A percentile compares a stretch with the other conserved stretches of the same genome.
phyloP scores from a whole-genome alignment of 2,329 filamentous ascomycete species.

The Zelopaecilomyces penicillatus region DNA sequence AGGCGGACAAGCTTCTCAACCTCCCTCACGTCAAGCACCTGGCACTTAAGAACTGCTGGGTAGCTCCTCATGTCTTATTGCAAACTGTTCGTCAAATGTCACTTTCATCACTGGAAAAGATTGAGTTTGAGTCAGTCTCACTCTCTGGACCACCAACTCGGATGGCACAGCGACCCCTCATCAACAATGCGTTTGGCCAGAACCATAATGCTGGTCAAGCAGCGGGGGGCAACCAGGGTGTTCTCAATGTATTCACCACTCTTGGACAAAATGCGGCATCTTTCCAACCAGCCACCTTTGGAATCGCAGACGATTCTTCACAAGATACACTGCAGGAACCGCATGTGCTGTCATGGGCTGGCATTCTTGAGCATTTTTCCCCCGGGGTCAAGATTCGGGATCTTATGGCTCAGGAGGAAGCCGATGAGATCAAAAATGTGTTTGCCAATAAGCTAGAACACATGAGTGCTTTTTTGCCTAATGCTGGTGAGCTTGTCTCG shows the following conservation, averaged over 20 bases:
- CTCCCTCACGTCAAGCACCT: conserved; percentile 51
- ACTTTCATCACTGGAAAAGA: conserved; percentile 36
- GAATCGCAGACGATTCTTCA: neutral
- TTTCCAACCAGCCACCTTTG: neutral
- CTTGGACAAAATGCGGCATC: neutral
- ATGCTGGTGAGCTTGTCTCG: conserved; percentile 9
- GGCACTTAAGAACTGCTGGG: conserved; percentile 62
- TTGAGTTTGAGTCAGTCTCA: conserved; percentile 58
- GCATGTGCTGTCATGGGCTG: conserved; percentile 30
- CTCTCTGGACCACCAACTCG: conserved; percentile 40
- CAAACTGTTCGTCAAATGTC: conserved; percentile 42
- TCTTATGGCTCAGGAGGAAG: neutral
- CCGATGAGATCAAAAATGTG: neutral
- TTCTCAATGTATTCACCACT: too few relatives aligned
- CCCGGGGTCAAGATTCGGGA: conserved; percentile 23
- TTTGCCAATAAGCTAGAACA: neutral
- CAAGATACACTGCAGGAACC: conserved; percentile 18
- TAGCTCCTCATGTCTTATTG: conserved; percentile 48
- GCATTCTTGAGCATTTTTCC: conserved; percentile 34
- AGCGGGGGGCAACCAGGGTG: too few relatives aligned
- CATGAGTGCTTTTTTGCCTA: conserved; percentile 1
- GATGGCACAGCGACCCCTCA: conserved; percentile 10
- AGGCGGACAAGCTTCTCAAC: conserved; percentile 32
- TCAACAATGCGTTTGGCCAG: neutral
- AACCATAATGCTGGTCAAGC: too few relatives aligned